A percentile compares a stretch with the other conserved stretches of the same genome.
Evolutionary conservation across 495 filamentous ascomycete species (phyloP).

Genomic region (Neurospora tetrasperma): DNA sequence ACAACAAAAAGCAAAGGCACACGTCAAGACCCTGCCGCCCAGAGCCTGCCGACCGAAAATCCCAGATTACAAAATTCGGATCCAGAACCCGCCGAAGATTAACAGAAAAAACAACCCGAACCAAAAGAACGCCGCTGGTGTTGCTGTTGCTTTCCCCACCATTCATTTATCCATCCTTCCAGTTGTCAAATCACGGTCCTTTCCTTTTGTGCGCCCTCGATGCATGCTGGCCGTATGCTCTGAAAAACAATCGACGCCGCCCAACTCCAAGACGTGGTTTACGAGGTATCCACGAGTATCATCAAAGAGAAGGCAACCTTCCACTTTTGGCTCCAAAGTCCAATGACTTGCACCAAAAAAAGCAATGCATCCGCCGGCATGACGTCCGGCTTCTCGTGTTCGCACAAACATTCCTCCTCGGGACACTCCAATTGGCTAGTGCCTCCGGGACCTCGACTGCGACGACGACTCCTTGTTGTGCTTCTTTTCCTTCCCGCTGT

Average conservation of each 20-base stretch:
- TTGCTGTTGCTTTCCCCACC: background rate
- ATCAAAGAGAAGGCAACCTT: background rate
- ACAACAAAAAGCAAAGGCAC: background rate
- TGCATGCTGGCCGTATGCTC: background rate
- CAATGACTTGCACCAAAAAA: background rate
- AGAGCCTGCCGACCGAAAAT: background rate
- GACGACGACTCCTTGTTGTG: background rate
- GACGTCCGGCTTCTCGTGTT: background rate
- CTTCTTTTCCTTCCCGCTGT: constrained; percentile 10
- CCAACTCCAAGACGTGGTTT: background rate
- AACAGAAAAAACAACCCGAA: background rate
- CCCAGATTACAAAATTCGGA: background rate
- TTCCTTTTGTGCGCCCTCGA: background rate
- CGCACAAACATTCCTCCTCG: background rate
- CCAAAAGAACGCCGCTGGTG: background rate
- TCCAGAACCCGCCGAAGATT: background rate
- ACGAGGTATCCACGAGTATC: background rate
- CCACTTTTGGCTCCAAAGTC: background rate
- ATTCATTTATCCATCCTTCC: background rate
- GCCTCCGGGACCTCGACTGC: background rate
- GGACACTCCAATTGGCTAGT: background rate
- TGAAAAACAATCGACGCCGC: background rate
- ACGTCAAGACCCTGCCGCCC: background rate
- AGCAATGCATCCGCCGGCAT: background rate
- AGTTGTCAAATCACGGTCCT: background rate